phyloP scores from a whole-genome alignment of 257 asterid genomes.

The Primulina huaijiensis region DNA sequence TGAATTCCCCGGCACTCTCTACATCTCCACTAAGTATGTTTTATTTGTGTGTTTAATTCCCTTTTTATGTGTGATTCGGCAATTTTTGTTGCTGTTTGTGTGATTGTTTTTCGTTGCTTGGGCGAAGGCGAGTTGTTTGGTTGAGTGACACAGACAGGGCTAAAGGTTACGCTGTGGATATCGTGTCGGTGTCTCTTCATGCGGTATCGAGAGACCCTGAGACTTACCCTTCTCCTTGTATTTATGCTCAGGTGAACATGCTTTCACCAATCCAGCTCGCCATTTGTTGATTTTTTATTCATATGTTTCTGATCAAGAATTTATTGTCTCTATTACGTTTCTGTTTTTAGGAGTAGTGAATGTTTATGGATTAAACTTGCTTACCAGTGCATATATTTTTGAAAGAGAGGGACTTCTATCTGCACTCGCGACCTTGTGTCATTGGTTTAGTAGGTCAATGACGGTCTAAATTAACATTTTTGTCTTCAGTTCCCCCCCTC shows the following conservation, averaged over 20 bases:
- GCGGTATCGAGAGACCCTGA: constrained; percentile 93
- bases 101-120: constrained; percentile 15
- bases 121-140: constrained; percentile 85
- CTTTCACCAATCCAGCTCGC: not conserved
- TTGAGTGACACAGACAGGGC: constrained; percentile 69
- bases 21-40: constrained; percentile 65
- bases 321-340: not conserved
- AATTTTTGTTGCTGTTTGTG: constrained; percentile 1
- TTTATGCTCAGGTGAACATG: constrained; percentile 69
- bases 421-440: no score
- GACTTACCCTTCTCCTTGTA: constrained; percentile 77
- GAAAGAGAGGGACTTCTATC: no score
- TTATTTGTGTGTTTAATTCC: not conserved
- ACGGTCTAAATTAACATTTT: no score
- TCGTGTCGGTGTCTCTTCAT: constrained; percentile 69
- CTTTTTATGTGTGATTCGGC: not conserved
- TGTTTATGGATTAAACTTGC: not conserved
- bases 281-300: not conserved
- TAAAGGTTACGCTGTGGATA: constrained; percentile 81
- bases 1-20: constrained; percentile 79
- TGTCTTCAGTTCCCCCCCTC: no score
- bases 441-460: no score
- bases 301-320: not conserved
- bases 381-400: no score
- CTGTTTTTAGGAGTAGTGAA: not conserved